phyloP scores from a whole-genome alignment of 2,329 filamentous ascomycete genomes.

The Alternaria sp. region DNA sequence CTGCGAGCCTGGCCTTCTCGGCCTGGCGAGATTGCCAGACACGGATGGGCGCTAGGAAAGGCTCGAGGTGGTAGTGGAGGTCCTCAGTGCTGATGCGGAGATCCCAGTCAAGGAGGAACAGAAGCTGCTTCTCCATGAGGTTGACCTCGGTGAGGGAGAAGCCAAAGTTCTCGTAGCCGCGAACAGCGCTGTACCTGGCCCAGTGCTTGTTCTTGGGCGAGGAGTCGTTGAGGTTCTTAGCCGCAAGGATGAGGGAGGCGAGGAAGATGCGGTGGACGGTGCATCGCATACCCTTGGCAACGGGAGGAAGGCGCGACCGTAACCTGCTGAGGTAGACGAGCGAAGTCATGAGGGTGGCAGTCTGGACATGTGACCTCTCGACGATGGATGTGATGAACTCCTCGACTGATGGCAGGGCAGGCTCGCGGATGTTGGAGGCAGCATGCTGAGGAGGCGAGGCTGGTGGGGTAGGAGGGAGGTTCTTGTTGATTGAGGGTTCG shows the following conservation, averaged over 20 bases:
- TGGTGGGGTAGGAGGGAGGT: constrained; percentile 65
- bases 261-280: constrained; percentile 98
- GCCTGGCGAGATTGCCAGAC: constrained; percentile 60
- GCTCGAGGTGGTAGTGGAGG: constrained; percentile 84
- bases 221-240: constrained; percentile 98
- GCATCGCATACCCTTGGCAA: constrained; percentile 94
- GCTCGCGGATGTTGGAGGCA: constrained; percentile 56
- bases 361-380: constrained; percentile 92
- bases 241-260: constrained; percentile 80
- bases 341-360: constrained; percentile 95
- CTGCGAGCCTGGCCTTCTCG: constrained; percentile 59
- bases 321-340: constrained; percentile 91
- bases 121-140: constrained; percentile 98
- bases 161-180: constrained; percentile 76
- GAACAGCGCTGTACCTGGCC: constrained; percentile 88
- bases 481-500: constrained; percentile 62
- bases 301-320: constrained; percentile 83
- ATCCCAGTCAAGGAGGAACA: constrained; percentile 95
- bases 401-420: constrained; percentile 76
- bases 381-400: constrained; percentile 92
- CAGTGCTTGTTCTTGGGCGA: constrained; percentile 99
- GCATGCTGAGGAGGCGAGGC: constrained; percentile 62
- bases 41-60: constrained; percentile 86
- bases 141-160: constrained; percentile 97
- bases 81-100: constrained; percentile 84